Percentiles rank a stretch among this genome's conserved stretches.
These are phyloP conservation scores for Pestalotiopsis sp. DNA, from an alignment of 2,329 filamentous ascomycete genomes.

Conservation along the genomic window DNA sequence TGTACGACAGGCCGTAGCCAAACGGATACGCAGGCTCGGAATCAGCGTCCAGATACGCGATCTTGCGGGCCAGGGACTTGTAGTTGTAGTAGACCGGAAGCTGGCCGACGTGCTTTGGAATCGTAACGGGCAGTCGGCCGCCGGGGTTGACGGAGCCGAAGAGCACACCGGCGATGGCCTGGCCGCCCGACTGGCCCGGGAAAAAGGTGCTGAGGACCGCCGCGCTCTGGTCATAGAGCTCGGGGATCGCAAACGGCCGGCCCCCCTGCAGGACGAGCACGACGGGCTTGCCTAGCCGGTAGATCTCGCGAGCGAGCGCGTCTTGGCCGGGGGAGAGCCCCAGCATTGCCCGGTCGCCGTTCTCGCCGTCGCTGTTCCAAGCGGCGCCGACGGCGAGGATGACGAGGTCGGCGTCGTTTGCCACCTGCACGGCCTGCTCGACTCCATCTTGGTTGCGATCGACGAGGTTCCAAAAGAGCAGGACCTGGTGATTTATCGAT, in stretches of 20 bases:
- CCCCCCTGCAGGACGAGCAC: slow-evolving; percentile 44
- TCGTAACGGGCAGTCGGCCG: slow-evolving; percentile 35
- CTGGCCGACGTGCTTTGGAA: slow-evolving; percentile 37
- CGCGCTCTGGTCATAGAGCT: slow-evolving; percentile 39
- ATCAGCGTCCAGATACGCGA: slow-evolving; percentile 32
- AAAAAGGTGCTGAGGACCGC: slow-evolving; percentile 42
- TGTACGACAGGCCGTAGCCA: slow-evolving; percentile 38
- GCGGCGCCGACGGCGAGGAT: slow-evolving; percentile 42
- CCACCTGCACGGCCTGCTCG: slow-evolving; percentile 36
- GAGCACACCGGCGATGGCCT: slow-evolving; percentile 37
- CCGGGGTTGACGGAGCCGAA: slow-evolving; percentile 36
- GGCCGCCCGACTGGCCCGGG: slow-evolving; percentile 35
- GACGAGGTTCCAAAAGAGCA: slow-evolving; percentile 49
- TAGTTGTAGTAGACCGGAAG: slow-evolving; percentile 39
- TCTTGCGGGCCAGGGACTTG: slow-evolving; percentile 30
- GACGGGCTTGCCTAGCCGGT: slow-evolving; percentile 40
- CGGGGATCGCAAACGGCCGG: slow-evolving; percentile 43
- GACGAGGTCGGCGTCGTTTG: slow-evolving; percentile 38
- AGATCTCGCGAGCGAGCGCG: slow-evolving; percentile 37
- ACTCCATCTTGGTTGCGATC: slow-evolving; percentile 32
- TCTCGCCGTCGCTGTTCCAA: slow-evolving; percentile 49
- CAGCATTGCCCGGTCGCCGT: slow-evolving; percentile 41
- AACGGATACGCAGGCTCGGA: slow-evolving; percentile 35
- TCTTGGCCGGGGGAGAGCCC: slow-evolving; percentile 40
- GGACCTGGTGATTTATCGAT: slow-evolving; percentile 43